Conservation (phyloP, 129 eudicot genomes). For the Arctium lappa region DNA sequence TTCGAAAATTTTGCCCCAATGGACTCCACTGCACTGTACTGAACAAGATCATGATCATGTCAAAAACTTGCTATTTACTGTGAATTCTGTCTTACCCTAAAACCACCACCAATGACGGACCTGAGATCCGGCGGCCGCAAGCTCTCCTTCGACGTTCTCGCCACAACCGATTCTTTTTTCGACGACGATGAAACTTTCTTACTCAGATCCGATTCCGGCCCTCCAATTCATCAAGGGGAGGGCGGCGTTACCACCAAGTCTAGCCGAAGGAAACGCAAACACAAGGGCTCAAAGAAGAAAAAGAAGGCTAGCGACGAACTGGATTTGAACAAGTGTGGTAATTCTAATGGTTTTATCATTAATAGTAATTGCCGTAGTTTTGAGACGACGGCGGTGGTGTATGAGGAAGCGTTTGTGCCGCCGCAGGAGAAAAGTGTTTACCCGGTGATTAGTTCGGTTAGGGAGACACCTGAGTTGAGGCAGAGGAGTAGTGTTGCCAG, state of each 20-base stretch:
- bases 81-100: slow-evolving; percentile 1
- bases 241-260: slow-evolving; percentile 5
- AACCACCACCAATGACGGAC: slow-evolving; percentile 5
- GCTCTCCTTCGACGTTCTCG: slow-evolving; percentile 57
- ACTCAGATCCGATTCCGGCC: slow-evolving; percentile 51
- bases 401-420: slow-evolving; percentile 38
- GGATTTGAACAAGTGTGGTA: neutral
- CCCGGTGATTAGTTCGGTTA: slow-evolving; percentile 29
- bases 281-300: slow-evolving; percentile 38
- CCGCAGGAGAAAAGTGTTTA: slow-evolving; percentile 29
- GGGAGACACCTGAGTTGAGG: slow-evolving; percentile 46
- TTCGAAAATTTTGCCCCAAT: slow-evolving; percentile 4
- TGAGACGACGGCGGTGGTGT: slow-evolving; percentile 33
- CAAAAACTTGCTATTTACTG: neutral
- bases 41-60: slow-evolving; percentile 1
- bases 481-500: slow-evolving; percentile 48
- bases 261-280: slow-evolving; percentile 35
- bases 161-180: slow-evolving; percentile 31
- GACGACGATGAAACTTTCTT: slow-evolving; percentile 23
- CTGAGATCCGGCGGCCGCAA: slow-evolving; percentile 51
- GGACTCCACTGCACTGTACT: neutral
- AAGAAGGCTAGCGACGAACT: slow-evolving; percentile 23
- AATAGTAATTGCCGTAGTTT: slow-evolving; percentile 27
- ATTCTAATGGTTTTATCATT: slow-evolving; percentile 11
- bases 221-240: slow-evolving; percentile 9